These are phyloP conservation scores for Brassica nigra DNA, from an alignment of 345 rosid species.

Conservation along the genomic window DNA sequence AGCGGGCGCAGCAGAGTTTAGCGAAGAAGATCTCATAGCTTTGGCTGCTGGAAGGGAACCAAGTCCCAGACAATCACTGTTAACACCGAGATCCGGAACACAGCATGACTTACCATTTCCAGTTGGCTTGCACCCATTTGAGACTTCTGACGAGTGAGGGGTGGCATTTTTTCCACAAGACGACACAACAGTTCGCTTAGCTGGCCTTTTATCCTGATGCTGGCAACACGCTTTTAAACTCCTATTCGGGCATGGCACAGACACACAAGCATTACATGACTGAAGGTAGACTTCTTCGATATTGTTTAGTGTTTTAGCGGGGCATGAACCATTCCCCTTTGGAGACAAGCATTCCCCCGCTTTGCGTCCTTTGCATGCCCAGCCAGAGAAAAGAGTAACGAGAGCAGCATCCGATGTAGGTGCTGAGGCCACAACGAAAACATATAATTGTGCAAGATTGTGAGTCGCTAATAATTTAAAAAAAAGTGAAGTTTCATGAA, in stretches of 20 bases:
- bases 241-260: constrained; percentile 39
- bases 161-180: constrained; percentile 41
- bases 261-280: constrained; percentile 52
- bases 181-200: constrained; percentile 46
- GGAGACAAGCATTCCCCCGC: constrained; percentile 69
- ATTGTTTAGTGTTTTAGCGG: constrained; percentile 52
- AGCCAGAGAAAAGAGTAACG: constrained; percentile 84
- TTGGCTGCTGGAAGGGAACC: constrained; percentile 69
- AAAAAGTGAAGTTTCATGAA: constrained; percentile 17
- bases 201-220: constrained; percentile 49
- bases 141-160: constrained; percentile 36
- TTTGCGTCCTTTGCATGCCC: constrained; percentile 89
- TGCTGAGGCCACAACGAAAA: constrained; percentile 52
- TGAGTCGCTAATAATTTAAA: constrained; percentile 10
- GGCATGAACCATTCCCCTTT: constrained; percentile 57
- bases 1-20: constrained; percentile 67
- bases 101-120: constrained; percentile 59
- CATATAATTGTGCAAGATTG: constrained; percentile 18
- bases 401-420: constrained; percentile 66
- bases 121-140: constrained; percentile 44
- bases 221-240: constrained; percentile 34
- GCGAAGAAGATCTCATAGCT: constrained; percentile 69
- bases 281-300: constrained; percentile 56
- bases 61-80: constrained; percentile 60
- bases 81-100: constrained; percentile 89